phyloP scores from a whole-genome alignment of 805 yeast species.

The Sungouiozyma ichnusensis region DNA sequence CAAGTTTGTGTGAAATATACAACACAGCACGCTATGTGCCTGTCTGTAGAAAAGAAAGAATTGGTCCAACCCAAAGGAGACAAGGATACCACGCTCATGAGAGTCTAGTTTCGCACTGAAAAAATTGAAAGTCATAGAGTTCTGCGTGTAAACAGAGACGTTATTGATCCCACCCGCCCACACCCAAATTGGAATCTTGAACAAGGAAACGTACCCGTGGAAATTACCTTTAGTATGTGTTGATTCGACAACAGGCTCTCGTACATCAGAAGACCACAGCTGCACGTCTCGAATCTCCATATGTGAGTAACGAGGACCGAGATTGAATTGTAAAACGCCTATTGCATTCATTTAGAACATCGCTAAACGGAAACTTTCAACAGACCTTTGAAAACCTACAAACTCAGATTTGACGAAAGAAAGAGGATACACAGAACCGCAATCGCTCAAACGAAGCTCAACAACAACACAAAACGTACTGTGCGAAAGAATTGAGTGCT shows the following conservation, averaged over 20 bases:
- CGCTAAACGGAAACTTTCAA: too few species aligned
- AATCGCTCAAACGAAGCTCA: too few species aligned
- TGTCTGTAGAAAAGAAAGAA: conserved; percentile 4
- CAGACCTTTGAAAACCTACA: too few species aligned
- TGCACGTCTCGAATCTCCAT: conserved; percentile 21
- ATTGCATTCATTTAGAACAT: conserved; percentile 3
- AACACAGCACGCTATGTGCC: conserved; percentile 6
- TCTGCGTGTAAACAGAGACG: conserved; percentile 16
- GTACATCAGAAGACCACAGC: conserved; percentile 13
- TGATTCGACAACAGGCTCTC: not conserved
- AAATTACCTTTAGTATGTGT: conserved; percentile 10
- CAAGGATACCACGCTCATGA: conserved; percentile 14
- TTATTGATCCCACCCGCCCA: conserved; percentile 2
- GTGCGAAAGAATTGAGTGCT: too few species aligned
- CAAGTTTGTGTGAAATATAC: conserved; percentile 3
- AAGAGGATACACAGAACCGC: too few species aligned
- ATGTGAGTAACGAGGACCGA: conserved; percentile 14
- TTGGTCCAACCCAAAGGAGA: not conserved
- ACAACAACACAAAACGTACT: too few species aligned
- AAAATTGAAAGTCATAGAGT: conserved; percentile 20
- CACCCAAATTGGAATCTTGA: conserved; percentile 23
- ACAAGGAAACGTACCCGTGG: conserved; percentile 15
- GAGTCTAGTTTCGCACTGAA: conserved; percentile 19
- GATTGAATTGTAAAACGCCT: conserved; percentile 12
- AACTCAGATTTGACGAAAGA: too few species aligned